Evolutionary conservation across 208 protist species (phyloP).

Genomic region (Strigomonas culicis): DNA sequence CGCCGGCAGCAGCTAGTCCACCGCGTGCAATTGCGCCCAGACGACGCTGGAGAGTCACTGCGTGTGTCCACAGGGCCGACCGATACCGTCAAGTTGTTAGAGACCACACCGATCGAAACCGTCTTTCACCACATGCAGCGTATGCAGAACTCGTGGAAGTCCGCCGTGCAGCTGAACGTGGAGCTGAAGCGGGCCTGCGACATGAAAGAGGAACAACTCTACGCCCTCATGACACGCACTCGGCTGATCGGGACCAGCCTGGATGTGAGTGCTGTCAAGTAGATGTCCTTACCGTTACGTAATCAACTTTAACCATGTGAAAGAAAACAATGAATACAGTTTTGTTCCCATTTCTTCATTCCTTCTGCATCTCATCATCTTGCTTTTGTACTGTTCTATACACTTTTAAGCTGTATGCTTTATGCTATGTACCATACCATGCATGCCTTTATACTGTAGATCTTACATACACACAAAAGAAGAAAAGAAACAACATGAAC

Average conservation of each 20-base stretch:
- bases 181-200: slow-evolving; percentile 23
- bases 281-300: no score
- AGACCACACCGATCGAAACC: slow-evolving; percentile 17
- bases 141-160: slow-evolving; percentile 23
- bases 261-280: no score
- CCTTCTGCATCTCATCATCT: background rate
- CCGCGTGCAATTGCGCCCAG: slow-evolving; percentile 6
- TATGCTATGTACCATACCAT: background rate
- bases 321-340: background rate
- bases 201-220: slow-evolving; percentile 17
- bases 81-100: slow-evolving; percentile 16
- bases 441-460: background rate
- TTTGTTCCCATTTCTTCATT: slow-evolving; percentile 1
- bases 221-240: background rate
- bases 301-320: no score
- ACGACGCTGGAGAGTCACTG: slow-evolving; percentile 3
- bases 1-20: slow-evolving; percentile 21
- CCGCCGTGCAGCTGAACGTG: slow-evolving; percentile 24
- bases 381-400: background rate
- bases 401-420: background rate
- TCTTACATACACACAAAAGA: background rate
- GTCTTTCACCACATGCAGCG: slow-evolving; percentile 19
- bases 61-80: background rate
- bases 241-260: background rate
- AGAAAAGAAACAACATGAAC: background rate